These are phyloP conservation scores for Sungouiozyma ichnusensis DNA, from an alignment of 805 yeast species.

Conservation along the genomic window DNA sequence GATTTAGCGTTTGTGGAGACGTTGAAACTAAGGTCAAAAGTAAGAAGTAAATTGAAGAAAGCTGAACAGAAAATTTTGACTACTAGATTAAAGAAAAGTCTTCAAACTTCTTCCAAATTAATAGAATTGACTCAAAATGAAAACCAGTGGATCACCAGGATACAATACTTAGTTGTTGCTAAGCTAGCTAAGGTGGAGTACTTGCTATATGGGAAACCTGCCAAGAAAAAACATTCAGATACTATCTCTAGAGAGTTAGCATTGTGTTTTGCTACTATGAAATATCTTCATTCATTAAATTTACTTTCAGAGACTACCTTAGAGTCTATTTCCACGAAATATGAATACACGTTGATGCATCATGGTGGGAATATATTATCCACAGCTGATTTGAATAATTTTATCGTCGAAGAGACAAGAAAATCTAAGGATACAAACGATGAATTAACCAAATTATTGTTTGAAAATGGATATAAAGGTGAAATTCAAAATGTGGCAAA, in stretches of 20 bases:
- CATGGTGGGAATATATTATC: conserved; percentile 18
- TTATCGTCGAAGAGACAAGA: conserved; percentile 10
- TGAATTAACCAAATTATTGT: conserved; percentile 33
- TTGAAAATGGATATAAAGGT: conserved; percentile 17
- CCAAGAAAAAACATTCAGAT: conserved; percentile 15
- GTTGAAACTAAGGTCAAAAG: conserved; percentile 22
- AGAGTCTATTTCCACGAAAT: conserved; percentile 18
- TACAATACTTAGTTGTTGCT: conserved; percentile 33
- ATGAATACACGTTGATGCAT: conserved; percentile 23
- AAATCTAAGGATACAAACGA: conserved; percentile 13
- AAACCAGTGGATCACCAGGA: conserved; percentile 24
- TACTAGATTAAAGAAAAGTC: conserved; percentile 61
- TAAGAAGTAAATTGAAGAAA: conserved; percentile 24
- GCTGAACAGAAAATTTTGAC: conserved; percentile 38
- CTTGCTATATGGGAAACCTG: conserved; percentile 18
- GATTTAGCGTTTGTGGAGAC: conserved; percentile 33
- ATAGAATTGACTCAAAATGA: conserved; percentile 34
- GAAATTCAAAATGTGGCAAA: conserved; percentile 7
- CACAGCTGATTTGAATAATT: conserved; percentile 17
- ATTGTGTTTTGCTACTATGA: conserved; percentile 18
- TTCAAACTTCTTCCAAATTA: conserved; percentile 35
- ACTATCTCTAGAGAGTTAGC: conserved; percentile 17
- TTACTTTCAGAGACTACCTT: conserved; percentile 11
- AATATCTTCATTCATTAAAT: conserved; percentile 10
- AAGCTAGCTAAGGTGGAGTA: conserved; percentile 43